A percentile compares a stretch with the other conserved stretches of the same genome.
phyloP scores from a whole-genome alignment of 768 basidiomycete species.

The Boletus rubroflammeus region DNA sequence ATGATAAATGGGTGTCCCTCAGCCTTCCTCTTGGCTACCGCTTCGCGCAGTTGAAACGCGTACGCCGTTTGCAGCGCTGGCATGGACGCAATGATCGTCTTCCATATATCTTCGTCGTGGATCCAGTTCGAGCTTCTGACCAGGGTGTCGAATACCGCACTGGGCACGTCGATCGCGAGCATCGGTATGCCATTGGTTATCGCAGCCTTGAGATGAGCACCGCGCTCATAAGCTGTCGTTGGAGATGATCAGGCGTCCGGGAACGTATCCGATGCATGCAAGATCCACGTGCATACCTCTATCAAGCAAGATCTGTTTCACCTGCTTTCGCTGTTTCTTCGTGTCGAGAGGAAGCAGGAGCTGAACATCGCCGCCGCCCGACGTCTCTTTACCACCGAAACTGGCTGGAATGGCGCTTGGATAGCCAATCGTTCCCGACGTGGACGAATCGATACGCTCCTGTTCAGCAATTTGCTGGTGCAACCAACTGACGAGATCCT shows the following conservation, averaged over 20 bases:
- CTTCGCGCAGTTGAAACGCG: conserved; percentile 65
- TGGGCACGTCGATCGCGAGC: conserved; percentile 68
- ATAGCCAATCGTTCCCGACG: conserved; percentile 51
- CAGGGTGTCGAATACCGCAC: conserved; percentile 60
- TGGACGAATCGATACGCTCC: conserved; percentile 64
- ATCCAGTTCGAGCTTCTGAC: conserved; percentile 59
- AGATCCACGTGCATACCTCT: conserved; percentile 42
- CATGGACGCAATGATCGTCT: conserved; percentile 50
- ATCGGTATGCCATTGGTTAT: conserved; percentile 60
- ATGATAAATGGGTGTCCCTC: conserved; percentile 64
- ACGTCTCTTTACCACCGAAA: conserved; percentile 34
- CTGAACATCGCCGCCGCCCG: conserved; percentile 48
- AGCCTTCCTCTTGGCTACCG: conserved; percentile 53
- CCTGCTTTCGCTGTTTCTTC: conserved; percentile 71
- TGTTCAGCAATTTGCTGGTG: conserved; percentile 78
- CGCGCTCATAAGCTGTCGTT: conserved; percentile 58
- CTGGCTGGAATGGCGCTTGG: conserved; percentile 36
- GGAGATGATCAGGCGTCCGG: background rate
- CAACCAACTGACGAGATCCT: conserved; percentile 72
- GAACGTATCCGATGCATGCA: background rate
- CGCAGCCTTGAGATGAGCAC: conserved; percentile 52
- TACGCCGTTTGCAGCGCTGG: conserved; percentile 57
- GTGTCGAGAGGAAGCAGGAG: conserved; percentile 63
- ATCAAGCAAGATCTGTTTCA: conserved; percentile 66
- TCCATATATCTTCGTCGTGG: conserved; percentile 75